These are phyloP conservation scores for Albophoma yamanashiensis DNA, from an alignment of 2,329 filamentous ascomycete genomes.

Conservation along the genomic window DNA sequence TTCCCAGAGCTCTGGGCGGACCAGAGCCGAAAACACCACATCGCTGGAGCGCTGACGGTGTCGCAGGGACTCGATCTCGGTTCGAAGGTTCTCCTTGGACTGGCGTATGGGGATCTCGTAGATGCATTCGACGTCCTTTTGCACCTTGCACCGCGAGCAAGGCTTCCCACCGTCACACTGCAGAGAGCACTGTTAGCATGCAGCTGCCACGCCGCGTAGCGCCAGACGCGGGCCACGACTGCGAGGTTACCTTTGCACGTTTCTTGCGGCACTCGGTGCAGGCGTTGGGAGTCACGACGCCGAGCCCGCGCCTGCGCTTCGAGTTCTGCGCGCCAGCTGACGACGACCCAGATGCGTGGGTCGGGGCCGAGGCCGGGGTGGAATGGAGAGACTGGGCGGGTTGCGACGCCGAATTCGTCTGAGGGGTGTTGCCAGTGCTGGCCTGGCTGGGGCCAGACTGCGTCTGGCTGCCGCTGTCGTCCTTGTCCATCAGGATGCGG, in stretches of 20 bases:
- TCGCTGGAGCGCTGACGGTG: constrained; percentile 44
- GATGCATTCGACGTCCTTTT: constrained; percentile 44
- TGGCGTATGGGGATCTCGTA: constrained; percentile 54
- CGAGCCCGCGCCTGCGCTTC: constrained; percentile 43
- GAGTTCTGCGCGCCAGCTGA: constrained; percentile 21
- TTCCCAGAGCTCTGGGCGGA: constrained; percentile 38
- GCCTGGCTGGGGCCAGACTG: constrained; percentile 17
- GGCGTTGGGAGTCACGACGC: constrained; percentile 48
- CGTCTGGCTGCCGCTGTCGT: constrained; percentile 16
- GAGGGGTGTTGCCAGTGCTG: constrained; percentile 23
- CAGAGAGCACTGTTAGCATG: background rate
- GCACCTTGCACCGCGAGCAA: constrained; percentile 42
- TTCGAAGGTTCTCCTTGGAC: constrained; percentile 50
- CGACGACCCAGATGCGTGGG: constrained; percentile 10
- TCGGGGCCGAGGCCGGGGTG: constrained; percentile 5
- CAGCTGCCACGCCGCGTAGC: background rate
- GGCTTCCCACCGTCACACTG: constrained; percentile 50
- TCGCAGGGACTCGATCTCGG: constrained; percentile 47
- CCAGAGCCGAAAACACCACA: constrained; percentile 43
- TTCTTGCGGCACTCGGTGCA: constrained; percentile 53
- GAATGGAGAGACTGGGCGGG: constrained; percentile 3
- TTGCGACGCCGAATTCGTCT: constrained; percentile 15
- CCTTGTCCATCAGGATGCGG: constrained; percentile 17
- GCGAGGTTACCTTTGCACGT: constrained; percentile 41
- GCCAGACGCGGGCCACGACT: background rate